These are phyloP conservation scores for Boletus fagicola DNA, from an alignment of 768 basidiomycete genomes.

Conservation along the genomic window DNA sequence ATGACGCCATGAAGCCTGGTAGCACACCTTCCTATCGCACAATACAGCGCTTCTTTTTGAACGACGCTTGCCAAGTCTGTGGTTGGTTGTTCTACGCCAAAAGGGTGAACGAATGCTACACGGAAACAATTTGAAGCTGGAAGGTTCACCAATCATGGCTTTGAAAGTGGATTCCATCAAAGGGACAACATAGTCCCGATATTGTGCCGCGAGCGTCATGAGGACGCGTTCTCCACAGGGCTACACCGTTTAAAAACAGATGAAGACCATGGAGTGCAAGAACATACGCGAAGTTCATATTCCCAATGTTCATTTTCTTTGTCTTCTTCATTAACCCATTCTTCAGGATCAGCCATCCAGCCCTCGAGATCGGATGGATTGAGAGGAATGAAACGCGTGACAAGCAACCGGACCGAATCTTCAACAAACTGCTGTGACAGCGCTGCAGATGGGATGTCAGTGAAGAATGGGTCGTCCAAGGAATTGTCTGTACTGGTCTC, in stretches of 20 bases:
- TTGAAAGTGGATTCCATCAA: slow-evolving; percentile 60
- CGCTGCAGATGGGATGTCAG: slow-evolving; percentile 38
- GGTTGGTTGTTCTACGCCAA: slow-evolving; percentile 42
- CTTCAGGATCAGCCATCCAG: slow-evolving; percentile 89
- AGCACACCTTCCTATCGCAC: slow-evolving; percentile 84
- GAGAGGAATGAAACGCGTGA: slow-evolving; percentile 83
- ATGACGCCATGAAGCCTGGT: slow-evolving; percentile 57
- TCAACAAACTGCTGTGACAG: slow-evolving; percentile 70
- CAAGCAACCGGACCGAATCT: slow-evolving; percentile 69
- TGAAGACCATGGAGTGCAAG: background rate
- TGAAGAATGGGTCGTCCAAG: background rate
- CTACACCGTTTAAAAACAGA: slow-evolving; percentile 39
- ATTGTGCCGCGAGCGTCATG: slow-evolving; percentile 72
- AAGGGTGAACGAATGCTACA: background rate
- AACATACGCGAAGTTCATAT: slow-evolving; percentile 80
- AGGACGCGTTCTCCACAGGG: slow-evolving; percentile 93
- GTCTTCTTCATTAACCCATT: slow-evolving; percentile 90
- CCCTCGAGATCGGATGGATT: slow-evolving; percentile 76
- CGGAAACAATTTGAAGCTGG: background rate
- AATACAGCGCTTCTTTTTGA: slow-evolving; percentile 85
- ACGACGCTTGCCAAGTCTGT: slow-evolving; percentile 58
- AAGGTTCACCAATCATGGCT: slow-evolving; percentile 51
- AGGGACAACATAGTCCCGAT: slow-evolving; percentile 65
- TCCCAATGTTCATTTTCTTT: slow-evolving; percentile 92
- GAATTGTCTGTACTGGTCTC: slow-evolving; percentile 47